Conservation (phyloP, 2,329 filamentous ascomycete species). For the Ophiostoma sp. region DNA sequence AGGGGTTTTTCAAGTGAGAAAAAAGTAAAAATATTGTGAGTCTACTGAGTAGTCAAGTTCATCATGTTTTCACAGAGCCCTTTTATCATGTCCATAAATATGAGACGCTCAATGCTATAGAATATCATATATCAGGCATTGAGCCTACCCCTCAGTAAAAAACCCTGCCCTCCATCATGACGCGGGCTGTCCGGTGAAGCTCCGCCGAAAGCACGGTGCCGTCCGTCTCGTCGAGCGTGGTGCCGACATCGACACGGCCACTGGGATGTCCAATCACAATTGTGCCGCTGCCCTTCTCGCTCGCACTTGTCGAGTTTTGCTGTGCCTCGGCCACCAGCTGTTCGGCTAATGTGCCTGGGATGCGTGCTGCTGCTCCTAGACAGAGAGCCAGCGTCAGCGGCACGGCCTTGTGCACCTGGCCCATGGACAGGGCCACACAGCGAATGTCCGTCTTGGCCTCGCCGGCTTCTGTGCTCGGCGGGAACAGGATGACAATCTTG, state of each 20-base stretch:
- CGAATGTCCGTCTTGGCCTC: slow-evolving; percentile 41
- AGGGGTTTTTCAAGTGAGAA: background rate
- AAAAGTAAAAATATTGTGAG: background rate
- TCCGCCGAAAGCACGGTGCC: slow-evolving; percentile 47
- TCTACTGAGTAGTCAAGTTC: background rate
- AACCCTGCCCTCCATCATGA: slow-evolving; percentile 52
- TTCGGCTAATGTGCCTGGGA: slow-evolving; percentile 46
- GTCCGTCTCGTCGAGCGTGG: slow-evolving; percentile 37
- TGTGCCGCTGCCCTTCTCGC: background rate
- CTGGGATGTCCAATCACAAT: slow-evolving; percentile 47
- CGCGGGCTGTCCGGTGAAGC: slow-evolving; percentile 49
- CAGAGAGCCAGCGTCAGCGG: slow-evolving; percentile 45
- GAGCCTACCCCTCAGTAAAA: slow-evolving; percentile 39
- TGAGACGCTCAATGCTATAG: background rate
- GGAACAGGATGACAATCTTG: slow-evolving; percentile 49
- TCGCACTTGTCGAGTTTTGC: background rate
- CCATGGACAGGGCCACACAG: slow-evolving; percentile 50
- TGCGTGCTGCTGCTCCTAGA: slow-evolving; percentile 42
- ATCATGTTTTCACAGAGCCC: background rate
- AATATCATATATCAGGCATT: background rate
- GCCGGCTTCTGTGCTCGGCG: slow-evolving; percentile 23
- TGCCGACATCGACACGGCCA: slow-evolving; percentile 49
- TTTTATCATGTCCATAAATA: background rate
- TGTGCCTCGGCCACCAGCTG: slow-evolving; percentile 32
- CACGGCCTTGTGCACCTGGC: slow-evolving; percentile 47